A percentile compares a stretch with the other conserved stretches of the same genome.
These are phyloP conservation scores for Hypoxylon perforatum DNA, from an alignment of 495 filamentous ascomycete genomes.

Conservation along the genomic window DNA sequence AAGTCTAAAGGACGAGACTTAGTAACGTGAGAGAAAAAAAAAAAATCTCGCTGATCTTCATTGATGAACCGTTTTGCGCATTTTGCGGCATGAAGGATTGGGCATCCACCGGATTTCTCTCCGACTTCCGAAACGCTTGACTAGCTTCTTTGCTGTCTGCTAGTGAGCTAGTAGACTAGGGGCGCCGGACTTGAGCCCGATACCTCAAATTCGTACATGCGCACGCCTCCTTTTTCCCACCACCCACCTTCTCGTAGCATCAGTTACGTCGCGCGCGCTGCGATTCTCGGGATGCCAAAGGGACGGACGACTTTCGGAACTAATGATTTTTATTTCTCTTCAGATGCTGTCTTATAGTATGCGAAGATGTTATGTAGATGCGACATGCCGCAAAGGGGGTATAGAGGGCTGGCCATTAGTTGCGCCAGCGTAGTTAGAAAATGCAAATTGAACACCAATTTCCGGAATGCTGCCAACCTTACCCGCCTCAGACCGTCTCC, in stretches of 20 bases:
- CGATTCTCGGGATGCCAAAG: neutral
- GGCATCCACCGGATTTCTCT: slow-evolving; percentile 18
- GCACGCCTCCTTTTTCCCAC: neutral
- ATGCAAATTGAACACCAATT: slow-evolving; percentile 12
- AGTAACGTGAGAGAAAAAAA: neutral
- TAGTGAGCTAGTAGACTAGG: slow-evolving; percentile 19
- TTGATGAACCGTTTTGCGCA: slow-evolving; percentile 1
- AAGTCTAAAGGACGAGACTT: slow-evolving; percentile 13
- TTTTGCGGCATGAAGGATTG: slow-evolving; percentile 12
- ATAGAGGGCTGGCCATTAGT: slow-evolving; percentile 24
- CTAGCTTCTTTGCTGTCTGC: slow-evolving; percentile 7
- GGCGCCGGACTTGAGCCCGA: slow-evolving; percentile 16
- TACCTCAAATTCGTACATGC: neutral
- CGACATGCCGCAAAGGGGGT: slow-evolving; percentile 20
- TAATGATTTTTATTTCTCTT: slow-evolving; percentile 14
- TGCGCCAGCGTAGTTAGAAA: slow-evolving; percentile 25
- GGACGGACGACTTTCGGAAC: too few relatives aligned
- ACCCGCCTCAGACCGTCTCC: slow-evolving; percentile 24
- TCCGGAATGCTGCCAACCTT: slow-evolving; percentile 16
- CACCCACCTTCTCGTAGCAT: neutral
- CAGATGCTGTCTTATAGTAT: slow-evolving; percentile 6
- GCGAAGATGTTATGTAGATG: slow-evolving; percentile 6
- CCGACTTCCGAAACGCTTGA: slow-evolving; percentile 22
- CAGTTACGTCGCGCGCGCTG: neutral
- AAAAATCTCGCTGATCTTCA: slow-evolving; percentile 18